These are phyloP conservation scores for Dioscorea cayenensis DNA, from an alignment of 116 monocot genomes.

Conservation along the genomic window DNA sequence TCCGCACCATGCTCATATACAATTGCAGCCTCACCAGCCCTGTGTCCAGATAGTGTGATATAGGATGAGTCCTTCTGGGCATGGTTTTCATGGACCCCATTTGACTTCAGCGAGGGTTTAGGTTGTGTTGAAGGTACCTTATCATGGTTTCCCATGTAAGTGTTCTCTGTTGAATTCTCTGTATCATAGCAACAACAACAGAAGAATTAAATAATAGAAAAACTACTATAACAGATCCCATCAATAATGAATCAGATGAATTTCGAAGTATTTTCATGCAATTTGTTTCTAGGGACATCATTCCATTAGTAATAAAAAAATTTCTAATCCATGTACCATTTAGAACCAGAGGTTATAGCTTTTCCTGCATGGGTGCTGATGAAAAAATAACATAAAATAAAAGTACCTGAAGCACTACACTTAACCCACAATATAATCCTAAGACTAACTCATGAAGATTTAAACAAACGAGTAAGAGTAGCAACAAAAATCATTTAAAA, in stretches of 20 bases:
- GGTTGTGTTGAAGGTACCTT: neutral
- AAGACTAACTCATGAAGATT: no score
- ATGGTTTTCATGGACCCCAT: slow-evolving; percentile 17
- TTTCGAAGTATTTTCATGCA: neutral
- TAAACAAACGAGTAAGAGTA: neutral
- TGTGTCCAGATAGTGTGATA: slow-evolving; percentile 10
- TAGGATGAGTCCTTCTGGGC: slow-evolving; percentile 12
- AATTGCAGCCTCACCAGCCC: slow-evolving; percentile 14
- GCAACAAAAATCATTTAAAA: neutral
- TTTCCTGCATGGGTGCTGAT: no score
- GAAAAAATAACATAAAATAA: no score
- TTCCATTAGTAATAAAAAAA: no score
- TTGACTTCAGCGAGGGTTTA: slow-evolving; percentile 10
- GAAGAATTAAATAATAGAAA: neutral
- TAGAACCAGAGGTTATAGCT: no score
- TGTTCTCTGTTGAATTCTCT: slow-evolving; percentile 13
- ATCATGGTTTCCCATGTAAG: neutral
- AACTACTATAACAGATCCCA: neutral
- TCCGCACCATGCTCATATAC: slow-evolving; percentile 60
- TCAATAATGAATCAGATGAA: neutral
- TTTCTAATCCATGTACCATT: no score
- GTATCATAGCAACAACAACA: neutral
- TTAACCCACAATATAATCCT: no score
- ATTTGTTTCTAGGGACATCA: no score
- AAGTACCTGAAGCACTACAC: no score